Percentiles rank a stretch among this genome's conserved stretches.
Evolutionary conservation across 257 asterid species (phyloP).

Genomic region (Petunia axillaris): DNA sequence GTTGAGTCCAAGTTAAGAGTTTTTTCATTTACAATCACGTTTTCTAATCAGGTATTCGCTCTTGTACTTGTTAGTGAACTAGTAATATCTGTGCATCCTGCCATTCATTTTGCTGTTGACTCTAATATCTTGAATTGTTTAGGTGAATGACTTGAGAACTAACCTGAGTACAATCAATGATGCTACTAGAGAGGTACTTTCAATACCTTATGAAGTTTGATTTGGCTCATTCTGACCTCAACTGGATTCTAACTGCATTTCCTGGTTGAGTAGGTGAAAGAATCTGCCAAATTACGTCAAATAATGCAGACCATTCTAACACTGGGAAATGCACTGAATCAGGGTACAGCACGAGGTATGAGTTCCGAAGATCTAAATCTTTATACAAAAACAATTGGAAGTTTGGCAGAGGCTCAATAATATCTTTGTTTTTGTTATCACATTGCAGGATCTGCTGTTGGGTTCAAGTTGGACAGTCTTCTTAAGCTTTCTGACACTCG

Average conservation of each 20-base stretch:
- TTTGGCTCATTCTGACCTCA: constrained; percentile 30
- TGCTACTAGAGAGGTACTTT: constrained; percentile 85
- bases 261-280: constrained; percentile 70
- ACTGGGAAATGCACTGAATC: constrained; percentile 95
- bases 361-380: constrained; percentile 25
- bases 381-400: background rate
- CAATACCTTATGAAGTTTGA: constrained; percentile 23
- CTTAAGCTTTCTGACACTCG: constrained; percentile 98
- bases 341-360: constrained; percentile 97
- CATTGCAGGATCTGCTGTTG: constrained; percentile 88
- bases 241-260: constrained; percentile 33
- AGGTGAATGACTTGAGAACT: constrained; percentile 82
- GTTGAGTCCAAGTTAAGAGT: constrained; percentile 98
- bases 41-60: constrained; percentile 75
- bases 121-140: constrained; percentile 39
- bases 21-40: constrained; percentile 87
- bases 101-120: constrained; percentile 24
- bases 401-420: constrained; percentile 1
- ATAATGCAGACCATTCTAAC: constrained; percentile 98
- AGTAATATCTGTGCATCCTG: constrained; percentile 8
- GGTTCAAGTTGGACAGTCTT: constrained; percentile 97
- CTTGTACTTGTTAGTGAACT: constrained; percentile 23
- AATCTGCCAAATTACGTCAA: constrained; percentile 80
- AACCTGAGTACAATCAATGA: constrained; percentile 73
- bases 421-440: constrained; percentile 30